phyloP scores from a whole-genome alignment of 129 eudicot species.

The Flaveria robusta region DNA sequence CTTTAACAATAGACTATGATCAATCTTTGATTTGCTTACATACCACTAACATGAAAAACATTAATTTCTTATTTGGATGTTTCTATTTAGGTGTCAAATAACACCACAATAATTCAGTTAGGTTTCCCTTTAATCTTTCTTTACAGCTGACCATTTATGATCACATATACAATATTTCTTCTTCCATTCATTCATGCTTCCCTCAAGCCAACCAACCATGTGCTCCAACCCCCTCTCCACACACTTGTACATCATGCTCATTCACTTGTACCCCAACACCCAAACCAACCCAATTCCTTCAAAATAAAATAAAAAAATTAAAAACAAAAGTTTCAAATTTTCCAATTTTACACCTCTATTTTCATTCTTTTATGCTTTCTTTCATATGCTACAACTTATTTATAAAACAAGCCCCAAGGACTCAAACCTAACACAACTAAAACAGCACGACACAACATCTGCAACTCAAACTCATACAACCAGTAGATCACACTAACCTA shows the following conservation, averaged over 20 bases:
- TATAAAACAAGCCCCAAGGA: slow-evolving; percentile 60
- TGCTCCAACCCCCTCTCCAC: neutral
- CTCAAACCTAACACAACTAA: slow-evolving; percentile 22
- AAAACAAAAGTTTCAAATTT: slow-evolving; percentile 28
- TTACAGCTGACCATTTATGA: slow-evolving; percentile 24
- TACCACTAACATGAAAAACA: neutral
- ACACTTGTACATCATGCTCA: neutral
- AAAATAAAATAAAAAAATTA: neutral
- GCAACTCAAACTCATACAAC: slow-evolving; percentile 28
- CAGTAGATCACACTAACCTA: slow-evolving; percentile 24
- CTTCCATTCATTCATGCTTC: slow-evolving; percentile 1
- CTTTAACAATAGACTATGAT: too few relatives aligned
- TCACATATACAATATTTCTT: slow-evolving; percentile 29
- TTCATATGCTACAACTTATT: slow-evolving; percentile 60
- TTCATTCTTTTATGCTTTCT: slow-evolving; percentile 30
- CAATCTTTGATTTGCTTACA: too few relatives aligned
- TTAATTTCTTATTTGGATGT: neutral
- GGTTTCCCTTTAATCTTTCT: slow-evolving; percentile 19
- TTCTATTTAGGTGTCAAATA: slow-evolving; percentile 24
- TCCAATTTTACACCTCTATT: slow-evolving; percentile 40
- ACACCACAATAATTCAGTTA: slow-evolving; percentile 1
- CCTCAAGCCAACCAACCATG: slow-evolving; percentile 21
- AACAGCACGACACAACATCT: slow-evolving; percentile 26
- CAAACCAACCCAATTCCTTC: neutral
- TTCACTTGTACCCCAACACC: neutral